phyloP scores from a whole-genome alignment of 352 stramenopile genomes.

The Phytophthora litchii region DNA sequence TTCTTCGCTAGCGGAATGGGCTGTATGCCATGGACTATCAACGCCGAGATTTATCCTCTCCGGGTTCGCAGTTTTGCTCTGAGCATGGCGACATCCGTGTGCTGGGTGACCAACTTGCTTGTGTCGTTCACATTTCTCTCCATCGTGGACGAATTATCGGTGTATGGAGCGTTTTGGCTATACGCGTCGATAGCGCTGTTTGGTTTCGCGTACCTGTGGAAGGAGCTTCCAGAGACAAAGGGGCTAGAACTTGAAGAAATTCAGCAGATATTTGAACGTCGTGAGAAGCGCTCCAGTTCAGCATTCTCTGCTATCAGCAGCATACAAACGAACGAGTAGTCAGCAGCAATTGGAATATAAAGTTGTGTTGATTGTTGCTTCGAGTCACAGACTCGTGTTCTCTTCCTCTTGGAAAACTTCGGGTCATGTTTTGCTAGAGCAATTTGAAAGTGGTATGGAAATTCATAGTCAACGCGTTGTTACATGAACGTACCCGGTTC shows the following conservation, averaged over 20 bases:
- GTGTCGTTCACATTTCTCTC: constrained; percentile 95
- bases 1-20: constrained; percentile 86
- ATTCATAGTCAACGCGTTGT: neutral
- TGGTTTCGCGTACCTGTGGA: constrained; percentile 83
- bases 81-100: constrained; percentile 90
- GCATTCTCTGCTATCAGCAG: constrained; percentile 17
- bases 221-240: constrained; percentile 92
- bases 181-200: constrained; percentile 83
- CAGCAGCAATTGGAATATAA: constrained; percentile 3
- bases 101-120: constrained; percentile 93
- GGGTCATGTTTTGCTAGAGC: too few relatives aligned
- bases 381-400: constrained; percentile 1
- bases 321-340: constrained; percentile 11
- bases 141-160: constrained; percentile 63
- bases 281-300: constrained; percentile 21
- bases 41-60: constrained; percentile 96
- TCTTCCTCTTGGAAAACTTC: constrained; percentile 28
- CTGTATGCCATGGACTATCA: constrained; percentile 95
- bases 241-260: constrained; percentile 93
- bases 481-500: constrained; percentile 6
- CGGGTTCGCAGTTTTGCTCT: constrained; percentile 90
- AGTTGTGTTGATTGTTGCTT: neutral
- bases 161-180: constrained; percentile 92
- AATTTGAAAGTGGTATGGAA: neutral
- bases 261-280: constrained; percentile 77